Conservation (phyloP, 1,284 basidiomycete genomes). For the Ganoderma multipileum region DNA sequence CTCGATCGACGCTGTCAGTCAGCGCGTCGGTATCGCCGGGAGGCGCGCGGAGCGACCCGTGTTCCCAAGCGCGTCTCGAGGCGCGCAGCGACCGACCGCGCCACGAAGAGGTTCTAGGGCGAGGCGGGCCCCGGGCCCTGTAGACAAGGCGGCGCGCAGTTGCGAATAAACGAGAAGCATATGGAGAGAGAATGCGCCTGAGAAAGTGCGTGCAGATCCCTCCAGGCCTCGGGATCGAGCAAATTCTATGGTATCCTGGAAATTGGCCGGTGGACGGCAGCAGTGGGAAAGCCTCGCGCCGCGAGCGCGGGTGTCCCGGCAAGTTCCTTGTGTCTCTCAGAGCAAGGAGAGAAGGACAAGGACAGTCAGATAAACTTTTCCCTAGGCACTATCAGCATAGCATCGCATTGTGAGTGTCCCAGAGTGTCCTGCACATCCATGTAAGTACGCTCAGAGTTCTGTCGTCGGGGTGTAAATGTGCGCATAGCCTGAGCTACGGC, state of each 20-base stretch:
- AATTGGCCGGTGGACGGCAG: constrained; percentile 24
- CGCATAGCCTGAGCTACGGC: neutral
- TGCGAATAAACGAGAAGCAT: neutral
- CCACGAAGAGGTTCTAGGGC: neutral
- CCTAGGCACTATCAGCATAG: no score
- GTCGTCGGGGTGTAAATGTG: neutral
- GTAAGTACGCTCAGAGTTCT: neutral
- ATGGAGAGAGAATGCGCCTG: constrained; percentile 16
- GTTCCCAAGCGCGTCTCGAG: no score
- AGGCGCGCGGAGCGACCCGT: constrained; percentile 8
- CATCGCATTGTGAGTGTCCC: no score
- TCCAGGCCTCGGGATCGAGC: neutral
- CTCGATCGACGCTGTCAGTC: constrained; percentile 17
- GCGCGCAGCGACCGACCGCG: no score
- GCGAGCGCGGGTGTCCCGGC: neutral
- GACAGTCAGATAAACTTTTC: no score
- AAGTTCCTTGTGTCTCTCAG: neutral
- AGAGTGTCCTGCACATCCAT: constrained; percentile 2
- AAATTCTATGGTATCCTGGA: constrained; percentile 6
- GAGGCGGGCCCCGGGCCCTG: constrained; percentile 6
- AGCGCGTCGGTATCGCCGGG: neutral
- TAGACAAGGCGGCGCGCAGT: neutral
- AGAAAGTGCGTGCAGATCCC: constrained; percentile 31
- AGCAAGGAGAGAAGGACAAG: no score
- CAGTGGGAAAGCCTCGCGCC: constrained; percentile 12